Conservation (phyloP, 805 yeast species). For the Zygosaccharomyces lentus region DNA sequence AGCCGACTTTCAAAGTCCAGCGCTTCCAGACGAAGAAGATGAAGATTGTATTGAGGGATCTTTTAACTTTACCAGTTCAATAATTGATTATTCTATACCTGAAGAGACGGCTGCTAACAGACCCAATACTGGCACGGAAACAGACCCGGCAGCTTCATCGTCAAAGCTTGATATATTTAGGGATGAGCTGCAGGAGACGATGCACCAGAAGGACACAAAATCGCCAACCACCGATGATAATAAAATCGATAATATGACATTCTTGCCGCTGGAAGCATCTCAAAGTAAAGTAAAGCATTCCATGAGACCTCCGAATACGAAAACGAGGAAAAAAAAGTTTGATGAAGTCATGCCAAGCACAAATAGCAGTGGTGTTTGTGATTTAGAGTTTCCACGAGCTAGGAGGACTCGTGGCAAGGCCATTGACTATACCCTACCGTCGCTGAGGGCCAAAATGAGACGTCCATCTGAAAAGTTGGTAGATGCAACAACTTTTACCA, state of each 20-base stretch:
- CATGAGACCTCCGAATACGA: constrained; percentile 31
- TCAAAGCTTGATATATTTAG: constrained; percentile 27
- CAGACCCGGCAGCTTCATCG: constrained; percentile 16
- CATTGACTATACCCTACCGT: constrained; percentile 64
- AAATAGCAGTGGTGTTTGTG: constrained; percentile 20
- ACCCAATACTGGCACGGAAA: constrained; percentile 4
- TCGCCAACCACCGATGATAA: neutral
- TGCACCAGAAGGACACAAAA: neutral
- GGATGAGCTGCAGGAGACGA: constrained; percentile 16
- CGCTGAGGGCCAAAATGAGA: constrained; percentile 64
- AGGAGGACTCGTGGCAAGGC: constrained; percentile 52
- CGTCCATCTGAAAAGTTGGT: constrained; percentile 55
- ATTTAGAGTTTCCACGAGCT: constrained; percentile 27
- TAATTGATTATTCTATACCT: constrained; percentile 34
- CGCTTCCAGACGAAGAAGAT: neutral
- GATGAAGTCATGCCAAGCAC: constrained; percentile 41
- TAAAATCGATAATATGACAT: constrained; percentile 16
- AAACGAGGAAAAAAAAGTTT: constrained; percentile 25
- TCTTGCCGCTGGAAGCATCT: constrained; percentile 16
- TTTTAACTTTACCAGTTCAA: constrained; percentile 27
- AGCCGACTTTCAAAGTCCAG: neutral
- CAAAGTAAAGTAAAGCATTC: constrained; percentile 30
- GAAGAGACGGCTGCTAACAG: constrained; percentile 21
- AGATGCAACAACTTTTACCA: constrained; percentile 50
- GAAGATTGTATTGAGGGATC: constrained; percentile 12